Conservation (phyloP, 768 basidiomycete genomes). For the Boletus rex-veris region DNA sequence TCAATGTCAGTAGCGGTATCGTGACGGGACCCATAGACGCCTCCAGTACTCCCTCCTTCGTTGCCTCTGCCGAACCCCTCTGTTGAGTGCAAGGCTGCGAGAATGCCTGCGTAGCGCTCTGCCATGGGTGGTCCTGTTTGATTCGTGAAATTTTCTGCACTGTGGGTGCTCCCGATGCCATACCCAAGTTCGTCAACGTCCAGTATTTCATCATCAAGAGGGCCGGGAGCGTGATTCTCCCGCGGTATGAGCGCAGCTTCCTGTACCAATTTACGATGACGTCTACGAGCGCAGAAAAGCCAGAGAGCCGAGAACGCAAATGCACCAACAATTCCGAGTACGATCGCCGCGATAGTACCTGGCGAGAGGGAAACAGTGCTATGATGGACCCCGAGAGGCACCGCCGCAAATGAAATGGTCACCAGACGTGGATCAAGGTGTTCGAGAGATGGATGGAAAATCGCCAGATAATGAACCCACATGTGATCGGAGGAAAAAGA, state of each 20-base stretch:
- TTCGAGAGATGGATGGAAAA: conserved; percentile 1
- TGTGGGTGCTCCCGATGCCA: background rate
- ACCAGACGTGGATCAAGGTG: conserved; percentile 1
- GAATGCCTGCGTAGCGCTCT: conserved; percentile 28
- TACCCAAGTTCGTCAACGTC: conserved; percentile 12
- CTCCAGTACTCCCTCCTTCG: conserved; percentile 28
- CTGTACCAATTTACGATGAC: conserved; percentile 22
- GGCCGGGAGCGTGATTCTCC: conserved; percentile 10
- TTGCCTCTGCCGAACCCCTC: conserved; percentile 12
- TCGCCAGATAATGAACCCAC: conserved; percentile 9
- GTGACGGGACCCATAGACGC: conserved; percentile 24
- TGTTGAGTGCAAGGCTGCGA: conserved; percentile 22
- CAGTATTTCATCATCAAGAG: conserved; percentile 24
- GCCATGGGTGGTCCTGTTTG: conserved; percentile 9
- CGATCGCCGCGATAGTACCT: conserved; percentile 22
- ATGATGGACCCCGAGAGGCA: conserved; percentile 1
- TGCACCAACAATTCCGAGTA: conserved; percentile 25
- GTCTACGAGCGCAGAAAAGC: conserved; percentile 33
- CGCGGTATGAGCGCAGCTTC: conserved; percentile 15
- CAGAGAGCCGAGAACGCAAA: conserved; percentile 27
- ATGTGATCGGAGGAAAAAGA: conserved; percentile 14
- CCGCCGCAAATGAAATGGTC: conserved; percentile 3
- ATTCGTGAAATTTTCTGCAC: background rate
- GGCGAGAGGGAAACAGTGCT: conserved; percentile 19
- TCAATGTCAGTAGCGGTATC: conserved; percentile 7